Conservation (phyloP, 805 yeast species). For the Candida montana region DNA sequence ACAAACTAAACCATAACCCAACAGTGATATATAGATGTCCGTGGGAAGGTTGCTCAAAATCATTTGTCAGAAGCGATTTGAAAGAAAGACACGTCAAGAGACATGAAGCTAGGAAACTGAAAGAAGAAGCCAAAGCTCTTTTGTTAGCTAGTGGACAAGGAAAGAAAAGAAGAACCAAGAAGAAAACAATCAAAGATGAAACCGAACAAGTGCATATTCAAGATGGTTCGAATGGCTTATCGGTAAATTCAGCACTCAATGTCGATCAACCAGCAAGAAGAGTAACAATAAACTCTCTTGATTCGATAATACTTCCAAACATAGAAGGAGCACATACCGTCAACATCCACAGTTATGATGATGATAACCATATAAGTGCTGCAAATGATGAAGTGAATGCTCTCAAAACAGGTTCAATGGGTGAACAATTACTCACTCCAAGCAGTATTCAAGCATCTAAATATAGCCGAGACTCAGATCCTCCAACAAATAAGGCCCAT, state of each 20-base stretch:
- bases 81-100: conserved; percentile 41
- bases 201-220: background rate
- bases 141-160: conserved; percentile 9
- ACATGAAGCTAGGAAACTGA: conserved; percentile 31
- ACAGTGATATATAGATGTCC: conserved; percentile 49
- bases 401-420: conserved; percentile 11
- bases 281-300: conserved; percentile 21
- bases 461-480: background rate
- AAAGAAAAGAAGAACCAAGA: conserved; percentile 13
- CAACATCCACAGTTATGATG: conserved; percentile 20
- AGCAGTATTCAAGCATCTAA: background rate
- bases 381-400: conserved; percentile 27
- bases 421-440: conserved; percentile 3
- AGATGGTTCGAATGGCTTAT: no score
- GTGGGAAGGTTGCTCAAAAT: conserved; percentile 46
- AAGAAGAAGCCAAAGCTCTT: conserved; percentile 23
- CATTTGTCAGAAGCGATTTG: conserved; percentile 60
- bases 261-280: conserved; percentile 10
- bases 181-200: background rate
- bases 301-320: conserved; percentile 24
- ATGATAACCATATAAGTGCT: conserved; percentile 21
- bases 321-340: conserved; percentile 19
- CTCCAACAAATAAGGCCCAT: background rate
- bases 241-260: no score
- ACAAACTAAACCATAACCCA: conserved; percentile 56